Evolutionary conservation across 2,329 filamentous ascomycete genomes (phyloP).

Genomic region (Neonectria hederae): DNA sequence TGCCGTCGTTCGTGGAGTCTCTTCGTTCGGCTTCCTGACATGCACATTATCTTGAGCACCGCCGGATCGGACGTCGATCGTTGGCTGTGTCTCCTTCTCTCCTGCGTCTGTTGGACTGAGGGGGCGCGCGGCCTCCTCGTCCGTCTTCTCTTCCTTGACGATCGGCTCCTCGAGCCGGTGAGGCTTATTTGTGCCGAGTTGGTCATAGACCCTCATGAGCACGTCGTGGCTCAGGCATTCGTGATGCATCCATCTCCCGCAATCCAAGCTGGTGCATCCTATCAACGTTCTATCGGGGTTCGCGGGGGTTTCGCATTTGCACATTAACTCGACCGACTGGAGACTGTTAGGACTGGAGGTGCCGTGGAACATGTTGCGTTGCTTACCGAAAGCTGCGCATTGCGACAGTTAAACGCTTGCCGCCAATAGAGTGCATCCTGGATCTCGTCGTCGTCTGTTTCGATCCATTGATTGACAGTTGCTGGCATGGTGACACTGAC

Average conservation of each 20-base stretch:
- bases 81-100: slow-evolving; percentile 60
- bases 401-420: slow-evolving; percentile 68
- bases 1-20: slow-evolving; percentile 44
- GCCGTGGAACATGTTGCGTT: neutral
- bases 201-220: slow-evolving; percentile 59
- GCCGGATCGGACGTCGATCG: slow-evolving; percentile 62
- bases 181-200: slow-evolving; percentile 61
- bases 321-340: slow-evolving; percentile 64
- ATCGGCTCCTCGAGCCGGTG: slow-evolving; percentile 52
- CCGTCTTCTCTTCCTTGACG: slow-evolving; percentile 53
- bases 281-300: slow-evolving; percentile 70
- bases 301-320: slow-evolving; percentile 67
- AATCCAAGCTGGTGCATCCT: slow-evolving; percentile 64
- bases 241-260: slow-evolving; percentile 70
- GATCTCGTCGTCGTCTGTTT: slow-evolving; percentile 72
- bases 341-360: slow-evolving; percentile 33
- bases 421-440: slow-evolving; percentile 70
- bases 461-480: slow-evolving; percentile 73
- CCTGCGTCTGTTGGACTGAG: slow-evolving; percentile 63
- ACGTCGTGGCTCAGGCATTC: slow-evolving; percentile 68
- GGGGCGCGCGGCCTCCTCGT: slow-evolving; percentile 49
- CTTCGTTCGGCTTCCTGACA: slow-evolving; percentile 48
- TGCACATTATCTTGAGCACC: slow-evolving; percentile 52
- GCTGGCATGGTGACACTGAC: slow-evolving; percentile 72
- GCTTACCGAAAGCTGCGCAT: slow-evolving; percentile 67